Percentiles rank a stretch among this genome's conserved stretches.
Conservation (phyloP, 345 rosid species). For the Camelina hispida region DNA sequence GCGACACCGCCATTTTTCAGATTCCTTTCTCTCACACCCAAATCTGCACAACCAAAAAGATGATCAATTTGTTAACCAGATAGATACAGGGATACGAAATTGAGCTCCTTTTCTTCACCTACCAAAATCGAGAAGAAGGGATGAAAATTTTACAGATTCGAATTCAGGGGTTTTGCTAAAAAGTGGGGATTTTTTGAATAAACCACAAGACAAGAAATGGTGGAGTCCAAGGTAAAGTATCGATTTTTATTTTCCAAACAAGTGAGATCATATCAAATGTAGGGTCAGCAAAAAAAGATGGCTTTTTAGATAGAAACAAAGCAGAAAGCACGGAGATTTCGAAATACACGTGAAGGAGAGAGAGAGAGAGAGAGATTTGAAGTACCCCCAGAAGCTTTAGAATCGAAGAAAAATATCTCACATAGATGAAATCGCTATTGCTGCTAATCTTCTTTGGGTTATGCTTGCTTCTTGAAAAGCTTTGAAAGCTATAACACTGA, state of each 20-base stretch:
- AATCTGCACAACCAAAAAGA: constrained; percentile 14
- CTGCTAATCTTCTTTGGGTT: not conserved
- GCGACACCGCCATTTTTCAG: constrained; percentile 51
- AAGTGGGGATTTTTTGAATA: not conserved
- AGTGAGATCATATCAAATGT: constrained; percentile 8
- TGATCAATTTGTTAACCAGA: not conserved
- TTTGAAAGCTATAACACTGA: constrained; percentile 28
- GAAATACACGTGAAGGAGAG: constrained; percentile 21
- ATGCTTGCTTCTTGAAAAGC: constrained; percentile 21
- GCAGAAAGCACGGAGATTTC: constrained; percentile 26
- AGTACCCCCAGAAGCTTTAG: constrained; percentile 52
- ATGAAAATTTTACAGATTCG: constrained; percentile 12
- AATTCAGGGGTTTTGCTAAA: constrained; percentile 6
- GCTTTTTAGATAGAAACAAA: constrained; percentile 12
- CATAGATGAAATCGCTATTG: constrained; percentile 29
- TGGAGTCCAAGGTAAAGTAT: constrained; percentile 28
- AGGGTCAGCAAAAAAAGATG: constrained; percentile 6
- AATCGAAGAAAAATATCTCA: constrained; percentile 13
- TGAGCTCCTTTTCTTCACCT: not conserved
- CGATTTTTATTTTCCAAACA: not conserved
- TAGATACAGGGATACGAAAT: no score
- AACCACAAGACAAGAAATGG: constrained; percentile 25
- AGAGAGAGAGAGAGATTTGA: constrained; percentile 14
- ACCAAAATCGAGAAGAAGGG: not conserved
- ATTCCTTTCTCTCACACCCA: constrained; percentile 9